Base-by-base conservation (phyloP, 2,329 filamentous ascomycete genomes). In the Venturia carpophila region DNA sequence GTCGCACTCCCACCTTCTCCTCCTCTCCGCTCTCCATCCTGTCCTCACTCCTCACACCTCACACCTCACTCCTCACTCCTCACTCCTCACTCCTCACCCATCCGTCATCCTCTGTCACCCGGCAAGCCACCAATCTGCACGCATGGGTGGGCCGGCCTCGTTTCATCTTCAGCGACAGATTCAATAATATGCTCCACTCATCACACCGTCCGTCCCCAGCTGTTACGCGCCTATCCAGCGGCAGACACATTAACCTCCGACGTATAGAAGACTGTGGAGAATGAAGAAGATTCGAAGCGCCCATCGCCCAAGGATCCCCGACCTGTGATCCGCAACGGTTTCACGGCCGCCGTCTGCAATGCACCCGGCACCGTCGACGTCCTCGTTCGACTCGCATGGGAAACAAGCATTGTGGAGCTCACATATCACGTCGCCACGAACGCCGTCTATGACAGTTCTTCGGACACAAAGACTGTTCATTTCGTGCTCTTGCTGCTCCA, bases 151-250 rank as follows among this genome's bases (percentile, higher is more conserved):
- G 47, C 52, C 5, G 15, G 52, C 30, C 52, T 21, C 19, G 52
- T 58, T 37, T 58, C 52, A 58, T 19, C 15, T 21, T n/a, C 13
- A 37, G 52, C 52, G 19, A 9, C 52, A 37, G 6, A 58, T 58
- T 55, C 49, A 55, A 55, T 34, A 34, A 6, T 34, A 34, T 30
- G 49, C 49, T 55, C 49, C 49, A 55, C 49, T 21, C 49, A 56
- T 56, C 15, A 19, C 45, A 47, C 19, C 21, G 45, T n/a, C 45
- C 9, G 30, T 9, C 52, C 52, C 5, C 24, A 9, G 52, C 52
- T 56, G 52, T 27, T 56, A 37, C 30, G 52, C 52, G 52, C 52
- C 52, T 58, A 58, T 58, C 3, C 1, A 58, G 52, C 30, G 52
- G 52, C 27, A 37, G 17, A 34, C 21, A 17, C 19, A 30, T 6